Base-by-base conservation (phyloP, 768 basidiomycete genomes). In the Lactarius akahatsu region DNA sequence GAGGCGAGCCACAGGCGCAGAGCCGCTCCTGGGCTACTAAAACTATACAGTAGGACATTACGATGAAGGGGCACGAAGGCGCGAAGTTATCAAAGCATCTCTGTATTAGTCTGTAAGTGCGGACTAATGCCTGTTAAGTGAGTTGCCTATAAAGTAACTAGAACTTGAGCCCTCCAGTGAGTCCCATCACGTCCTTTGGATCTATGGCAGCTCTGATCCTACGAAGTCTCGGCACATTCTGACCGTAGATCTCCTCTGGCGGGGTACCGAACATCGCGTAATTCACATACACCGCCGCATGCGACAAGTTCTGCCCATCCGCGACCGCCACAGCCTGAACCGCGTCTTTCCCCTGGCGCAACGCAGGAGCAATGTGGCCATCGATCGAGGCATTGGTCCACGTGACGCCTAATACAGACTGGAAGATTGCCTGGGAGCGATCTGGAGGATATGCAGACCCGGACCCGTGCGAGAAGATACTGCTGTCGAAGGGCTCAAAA, bases 351-450 rank as follows among this genome's bases (percentile, higher is more conserved):
- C 15, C 34, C 5, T 52, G 63, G 23, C 73, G 73, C n/a, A 79
- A 73, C 9, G 82, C 80, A 28, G 76, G 52, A n/a, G 80, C 73
- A 57, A 86, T 78, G 40, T 30, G 30, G 30, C 30, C 30, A 68
- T 87, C 86, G 1, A 73, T 72, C 5, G 73, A 47, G 15, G 78
- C 47, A 2, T 63, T 59, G 5, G 28, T 23, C 26, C 55, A 69
- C 18, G 32, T 1, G 34, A 47, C 0, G 9, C 10, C 0, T 15
- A 59, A 1, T 32, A 10, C 18, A 16, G 61, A 36, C 10, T 60
- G 67, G 38, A 66, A 57, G 55, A 69, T 5, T 2, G 60, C 45
- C 1, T 59, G 67, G 6, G 57, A 59, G 28, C 67, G 67, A n/a
- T 64, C 58, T 1, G 64, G 60, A 4, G 67, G 67, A 30, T 62